Evolutionary conservation across 495 filamentous ascomycete genomes (phyloP).

Genomic region (Jackrogersella multiformis): DNA sequence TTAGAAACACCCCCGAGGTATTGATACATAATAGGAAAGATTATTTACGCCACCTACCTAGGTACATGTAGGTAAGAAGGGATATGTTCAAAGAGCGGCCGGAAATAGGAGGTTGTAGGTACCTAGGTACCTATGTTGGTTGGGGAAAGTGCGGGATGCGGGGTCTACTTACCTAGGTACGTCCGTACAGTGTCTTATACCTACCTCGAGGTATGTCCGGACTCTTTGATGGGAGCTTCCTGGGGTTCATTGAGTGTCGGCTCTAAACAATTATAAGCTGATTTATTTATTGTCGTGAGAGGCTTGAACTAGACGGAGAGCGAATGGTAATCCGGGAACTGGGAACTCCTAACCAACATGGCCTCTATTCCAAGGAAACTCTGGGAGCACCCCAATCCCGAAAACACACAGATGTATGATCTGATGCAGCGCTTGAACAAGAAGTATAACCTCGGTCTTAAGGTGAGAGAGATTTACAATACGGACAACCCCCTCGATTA

Average conservation of each 20-base stretch:
- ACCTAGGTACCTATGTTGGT: too few species aligned
- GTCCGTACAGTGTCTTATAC: not conserved
- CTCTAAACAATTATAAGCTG: conserved; percentile 7
- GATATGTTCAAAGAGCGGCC: too few species aligned
- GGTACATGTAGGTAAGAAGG: too few species aligned
- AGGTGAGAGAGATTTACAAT: conserved; percentile 45
- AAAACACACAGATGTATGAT: conserved; percentile 60
- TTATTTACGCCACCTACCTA: too few species aligned
- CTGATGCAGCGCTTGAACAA: conserved; percentile 62
- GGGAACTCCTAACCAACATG: conserved; percentile 15
- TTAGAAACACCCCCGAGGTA: too few species aligned
- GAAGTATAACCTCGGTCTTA: conserved; percentile 52
- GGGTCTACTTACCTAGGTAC: conserved; percentile 2
- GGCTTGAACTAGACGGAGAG: not conserved
- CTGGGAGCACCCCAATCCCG: conserved; percentile 66
- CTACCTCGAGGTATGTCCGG: not conserved
- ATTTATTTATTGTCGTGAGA: conserved; percentile 1
- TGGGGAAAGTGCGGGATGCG: conserved; percentile 37
- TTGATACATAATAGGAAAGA: too few species aligned
- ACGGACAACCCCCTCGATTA: not conserved
- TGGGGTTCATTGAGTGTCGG: not conserved
- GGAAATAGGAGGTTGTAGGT: too few species aligned
- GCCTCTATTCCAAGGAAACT: conserved; percentile 57
- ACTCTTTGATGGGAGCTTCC: not conserved
- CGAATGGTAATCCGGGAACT: not conserved